Evolutionary conservation across 768 basidiomycete species (phyloP), one percentile per base, ranked within the genome.

Genomic region (Mycena maculata): DNA sequence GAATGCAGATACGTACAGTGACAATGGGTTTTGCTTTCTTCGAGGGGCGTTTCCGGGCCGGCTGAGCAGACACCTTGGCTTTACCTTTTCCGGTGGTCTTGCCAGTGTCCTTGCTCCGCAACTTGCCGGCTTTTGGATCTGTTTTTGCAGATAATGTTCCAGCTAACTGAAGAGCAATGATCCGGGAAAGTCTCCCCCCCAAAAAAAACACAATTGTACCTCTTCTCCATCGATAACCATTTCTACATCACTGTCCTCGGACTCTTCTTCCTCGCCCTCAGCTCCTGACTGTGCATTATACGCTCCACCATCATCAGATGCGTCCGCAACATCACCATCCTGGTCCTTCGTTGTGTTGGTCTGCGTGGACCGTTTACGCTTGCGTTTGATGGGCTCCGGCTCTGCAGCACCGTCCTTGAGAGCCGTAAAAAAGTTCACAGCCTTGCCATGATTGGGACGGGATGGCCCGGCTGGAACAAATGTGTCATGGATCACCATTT

Each of bases 111-210:
- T 22, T 8, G 23, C 58, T 50, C 10, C 48, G 58, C 28, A 47
- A 39, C 33, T n/a, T 38, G 33, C 48, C 48, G 3, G 47, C 33
- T 49, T 60, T 60, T 18, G 58, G 58, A 60, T 60, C 47, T 3
- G 58, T 60, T 12, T 60, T 60, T 5, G 58, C 47, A 10, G 47
- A 3, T 16, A 60, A 28, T n/a, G 58, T 49, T 27, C 25, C 58
- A 33, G 58, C 47, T 28, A 50, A 50, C 49, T 50, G 30, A 30
- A 23, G 22, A 18, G n/a, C 8, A 23, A 50, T 31, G 49, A 50
- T 25, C 20, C 3, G 16, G 28, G 7, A 30, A 50, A 28, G 30
- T n/a, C n/a, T n/a, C n/a, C n/a, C n/a, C n/a, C 4, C 25, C 9
- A 18, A 3, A 50, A 50, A 18, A 25, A 12, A 1, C 20, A 50